Evolutionary conservation across 805 yeast species (phyloP).

Genomic region (Jamesozyma rosinii): DNA sequence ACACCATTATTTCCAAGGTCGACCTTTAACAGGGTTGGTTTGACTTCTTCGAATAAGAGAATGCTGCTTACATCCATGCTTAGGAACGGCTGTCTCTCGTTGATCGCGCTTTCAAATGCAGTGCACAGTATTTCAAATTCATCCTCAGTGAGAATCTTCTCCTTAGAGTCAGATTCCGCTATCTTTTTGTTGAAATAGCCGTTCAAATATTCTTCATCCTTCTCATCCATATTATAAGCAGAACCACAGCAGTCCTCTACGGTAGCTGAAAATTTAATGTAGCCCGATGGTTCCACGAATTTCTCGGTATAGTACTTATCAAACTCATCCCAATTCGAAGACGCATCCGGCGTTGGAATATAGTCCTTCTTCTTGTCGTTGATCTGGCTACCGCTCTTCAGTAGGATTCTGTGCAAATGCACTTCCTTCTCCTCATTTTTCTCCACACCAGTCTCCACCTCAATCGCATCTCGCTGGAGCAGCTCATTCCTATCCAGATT

Average conservation of each 20-base stretch:
- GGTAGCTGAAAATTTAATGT: conserved; percentile 84
- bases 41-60: conserved; percentile 58
- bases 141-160: conserved; percentile 50
- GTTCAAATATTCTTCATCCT: conserved; percentile 60
- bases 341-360: conserved; percentile 96
- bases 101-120: conserved; percentile 62
- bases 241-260: conserved; percentile 91
- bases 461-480: conserved; percentile 74
- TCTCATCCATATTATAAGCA: conserved; percentile 83
- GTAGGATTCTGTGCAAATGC: conserved; percentile 84
- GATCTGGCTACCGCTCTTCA: conserved; percentile 36
- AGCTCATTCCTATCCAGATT: conserved; percentile 50
- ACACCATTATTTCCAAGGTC: conserved; percentile 42
- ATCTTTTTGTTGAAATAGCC: conserved; percentile 6
- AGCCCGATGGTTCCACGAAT: conserved; percentile 65
- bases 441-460: conserved; percentile 95
- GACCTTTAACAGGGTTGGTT: conserved; percentile 38
- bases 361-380: conserved; percentile 44
- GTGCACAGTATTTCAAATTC: conserved; percentile 78
- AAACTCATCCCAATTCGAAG: conserved; percentile 72
- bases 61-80: conserved; percentile 77
- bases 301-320: conserved; percentile 55
- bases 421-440: conserved; percentile 96
- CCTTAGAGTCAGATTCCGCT: conserved; percentile 8
- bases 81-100: conserved; percentile 80